These are phyloP conservation scores for Vigna nakashimae DNA, from an alignment of 306 rosid genomes.

Conservation along the genomic window DNA sequence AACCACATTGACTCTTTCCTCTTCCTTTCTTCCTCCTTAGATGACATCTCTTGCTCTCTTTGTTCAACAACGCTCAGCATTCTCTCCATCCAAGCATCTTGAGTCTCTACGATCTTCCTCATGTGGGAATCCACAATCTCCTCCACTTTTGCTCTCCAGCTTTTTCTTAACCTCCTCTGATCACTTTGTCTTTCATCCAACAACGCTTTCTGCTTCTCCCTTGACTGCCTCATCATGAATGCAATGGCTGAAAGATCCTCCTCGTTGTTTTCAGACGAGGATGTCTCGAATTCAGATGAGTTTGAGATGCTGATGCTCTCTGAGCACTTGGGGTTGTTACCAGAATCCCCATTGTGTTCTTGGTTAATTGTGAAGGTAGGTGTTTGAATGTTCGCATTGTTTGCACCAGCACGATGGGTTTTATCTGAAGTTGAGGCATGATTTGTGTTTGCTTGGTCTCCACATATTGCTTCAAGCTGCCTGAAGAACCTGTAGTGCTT, in stretches of 20 bases:
- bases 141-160: conserved; percentile 65
- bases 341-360: conserved; percentile 33
- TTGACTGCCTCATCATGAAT: conserved; percentile 49
- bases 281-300: conserved; percentile 67
- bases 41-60: conserved; percentile 62
- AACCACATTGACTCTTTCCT: conserved; percentile 57
- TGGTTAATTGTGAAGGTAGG: conserved; percentile 38
- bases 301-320: conserved; percentile 69
- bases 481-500: conserved; percentile 86
- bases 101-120: conserved; percentile 67
- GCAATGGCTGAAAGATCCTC: conserved; percentile 62
- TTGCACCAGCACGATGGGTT: conserved; percentile 24
- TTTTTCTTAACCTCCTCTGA: conserved; percentile 45
- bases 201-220: conserved; percentile 47
- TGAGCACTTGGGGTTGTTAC: conserved; percentile 34
- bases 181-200: conserved; percentile 3
- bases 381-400: conserved; percentile 34
- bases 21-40: conserved; percentile 70
- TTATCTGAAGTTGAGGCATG: conserved; percentile 46
- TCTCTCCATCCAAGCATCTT: conserved; percentile 79
- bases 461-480: conserved; percentile 83
- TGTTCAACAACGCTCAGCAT: conserved; percentile 61
- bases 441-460: conserved; percentile 47
- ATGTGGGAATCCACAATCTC: conserved; percentile 64
- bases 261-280: conserved; percentile 68